These are phyloP conservation scores for Trifolium subterraneum DNA, from an alignment of 306 rosid species.

Conservation along the genomic window DNA sequence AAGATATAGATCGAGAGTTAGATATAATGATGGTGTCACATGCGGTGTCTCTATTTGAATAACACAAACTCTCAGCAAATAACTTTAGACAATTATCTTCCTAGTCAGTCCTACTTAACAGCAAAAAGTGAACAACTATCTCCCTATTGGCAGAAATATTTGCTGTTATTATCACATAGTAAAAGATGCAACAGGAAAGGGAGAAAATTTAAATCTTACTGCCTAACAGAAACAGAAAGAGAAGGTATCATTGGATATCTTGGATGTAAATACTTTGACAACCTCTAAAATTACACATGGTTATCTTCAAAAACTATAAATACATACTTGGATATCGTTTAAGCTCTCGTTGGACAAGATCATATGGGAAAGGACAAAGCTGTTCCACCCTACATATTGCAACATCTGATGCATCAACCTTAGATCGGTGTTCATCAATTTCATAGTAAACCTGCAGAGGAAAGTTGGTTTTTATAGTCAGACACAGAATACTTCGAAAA, in stretches of 20 bases:
- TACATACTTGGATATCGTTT: slow-evolving; percentile 93
- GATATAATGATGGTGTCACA: too few species aligned
- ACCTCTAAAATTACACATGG: too few species aligned
- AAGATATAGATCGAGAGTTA: too few species aligned
- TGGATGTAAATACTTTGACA: background rate
- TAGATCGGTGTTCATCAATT: slow-evolving; percentile 79
- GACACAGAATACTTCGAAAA: slow-evolving; percentile 21
- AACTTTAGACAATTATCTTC: too few species aligned
- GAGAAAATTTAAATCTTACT: background rate
- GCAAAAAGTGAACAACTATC: too few species aligned
- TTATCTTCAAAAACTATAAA: background rate
- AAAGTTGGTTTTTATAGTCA: slow-evolving; percentile 4
- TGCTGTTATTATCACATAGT: background rate
- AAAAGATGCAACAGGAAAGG: background rate
- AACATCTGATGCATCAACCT: slow-evolving; percentile 73
- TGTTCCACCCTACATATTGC: slow-evolving; percentile 96
- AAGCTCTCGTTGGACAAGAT: slow-evolving; percentile 90
- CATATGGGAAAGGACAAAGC: slow-evolving; percentile 95
- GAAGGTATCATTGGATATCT: background rate
- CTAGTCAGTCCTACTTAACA: too few species aligned
- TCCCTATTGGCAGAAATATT: slow-evolving; percentile 3
- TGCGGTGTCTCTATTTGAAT: too few species aligned
- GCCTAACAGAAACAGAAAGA: slow-evolving; percentile 8
- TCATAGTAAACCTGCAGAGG: slow-evolving; percentile 84
- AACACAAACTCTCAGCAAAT: too few species aligned